phyloP scores from a whole-genome alignment of 352 stramenopile species.

The Paralagenidium karlingii region DNA sequence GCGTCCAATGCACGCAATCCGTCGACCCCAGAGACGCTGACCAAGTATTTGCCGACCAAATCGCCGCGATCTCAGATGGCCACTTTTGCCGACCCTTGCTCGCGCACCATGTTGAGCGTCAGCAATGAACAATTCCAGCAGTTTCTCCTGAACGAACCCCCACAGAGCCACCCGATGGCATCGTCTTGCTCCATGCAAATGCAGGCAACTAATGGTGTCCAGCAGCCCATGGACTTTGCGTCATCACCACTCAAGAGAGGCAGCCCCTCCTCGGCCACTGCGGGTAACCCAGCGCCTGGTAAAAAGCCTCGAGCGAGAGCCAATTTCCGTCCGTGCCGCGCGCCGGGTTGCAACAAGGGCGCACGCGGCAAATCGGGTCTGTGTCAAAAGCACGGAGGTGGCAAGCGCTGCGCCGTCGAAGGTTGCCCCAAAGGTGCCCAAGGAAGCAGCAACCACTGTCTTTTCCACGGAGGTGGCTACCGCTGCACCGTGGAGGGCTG shows the following conservation, averaged over 20 bases:
- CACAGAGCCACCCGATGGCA: no score
- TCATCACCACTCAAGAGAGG: neutral
- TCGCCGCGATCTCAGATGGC: no score
- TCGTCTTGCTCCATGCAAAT: no score
- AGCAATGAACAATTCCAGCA: no score
- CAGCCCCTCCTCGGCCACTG: neutral
- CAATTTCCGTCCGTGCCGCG: conserved; percentile 19
- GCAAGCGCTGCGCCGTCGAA: conserved; percentile 47
- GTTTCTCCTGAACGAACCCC: no score
- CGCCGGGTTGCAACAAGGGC: conserved; percentile 55
- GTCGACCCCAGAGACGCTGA: no score
- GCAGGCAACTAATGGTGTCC: no score
- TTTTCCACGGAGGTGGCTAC: conserved; percentile 78
- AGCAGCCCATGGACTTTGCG: no score
- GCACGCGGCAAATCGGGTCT: conserved; percentile 68
- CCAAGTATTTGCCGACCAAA: no score
- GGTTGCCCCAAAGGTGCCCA: conserved; percentile 75
- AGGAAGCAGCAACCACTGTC: conserved; percentile 54
- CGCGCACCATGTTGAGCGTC: no score
- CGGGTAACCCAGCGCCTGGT: neutral
- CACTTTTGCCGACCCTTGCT: no score
- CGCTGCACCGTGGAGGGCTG: conserved; percentile 67
- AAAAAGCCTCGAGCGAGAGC: neutral
- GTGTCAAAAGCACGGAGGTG: conserved; percentile 78
- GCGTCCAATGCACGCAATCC: no score